Conservation (phyloP, 1,139 yeast species). For the Blastobotrys persicus region DNA sequence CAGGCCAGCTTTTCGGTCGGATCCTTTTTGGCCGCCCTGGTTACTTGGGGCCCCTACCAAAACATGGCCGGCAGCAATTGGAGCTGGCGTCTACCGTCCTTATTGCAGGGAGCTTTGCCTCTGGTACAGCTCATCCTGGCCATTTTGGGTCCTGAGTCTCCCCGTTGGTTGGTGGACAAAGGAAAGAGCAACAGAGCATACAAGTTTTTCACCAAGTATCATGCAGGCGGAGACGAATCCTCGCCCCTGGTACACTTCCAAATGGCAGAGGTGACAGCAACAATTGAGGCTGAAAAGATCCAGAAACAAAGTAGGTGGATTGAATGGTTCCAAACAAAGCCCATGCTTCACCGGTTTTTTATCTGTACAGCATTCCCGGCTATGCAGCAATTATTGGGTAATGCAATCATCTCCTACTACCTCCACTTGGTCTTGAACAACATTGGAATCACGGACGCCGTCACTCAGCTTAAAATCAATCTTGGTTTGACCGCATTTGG, state of each 20-base stretch:
- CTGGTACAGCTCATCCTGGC: conserved; percentile 32
- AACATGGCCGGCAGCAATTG: conserved; percentile 32
- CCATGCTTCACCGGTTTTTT: conserved; percentile 40
- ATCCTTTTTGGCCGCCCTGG: conserved; percentile 54
- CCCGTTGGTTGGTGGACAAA: conserved; percentile 65
- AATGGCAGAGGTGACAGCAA: conserved; percentile 26
- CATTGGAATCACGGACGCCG: conserved; percentile 37
- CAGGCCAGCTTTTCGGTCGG: conserved; percentile 54
- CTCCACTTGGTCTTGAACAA: conserved; percentile 38
- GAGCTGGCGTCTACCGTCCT: conserved; percentile 47
- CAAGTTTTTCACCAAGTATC: conserved; percentile 31
- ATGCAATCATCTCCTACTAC: conserved; percentile 48
- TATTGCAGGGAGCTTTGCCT: conserved; percentile 44
- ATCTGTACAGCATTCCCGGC: conserved; percentile 36
- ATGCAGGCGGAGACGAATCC: conserved; percentile 28
- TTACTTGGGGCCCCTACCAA: conserved; percentile 46
- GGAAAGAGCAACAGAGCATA: conserved; percentile 52
- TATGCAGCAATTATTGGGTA: conserved; percentile 44
- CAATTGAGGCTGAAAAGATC: conserved; percentile 21
- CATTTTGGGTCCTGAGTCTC: conserved; percentile 53
- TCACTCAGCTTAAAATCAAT: conserved; percentile 36
- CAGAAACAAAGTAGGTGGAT: conserved; percentile 30
- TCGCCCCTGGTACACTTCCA: conserved; percentile 24
- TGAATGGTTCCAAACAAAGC: conserved; percentile 39
- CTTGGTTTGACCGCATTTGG: conserved; percentile 38